phyloP scores from a whole-genome alignment of 192 early-diverging fungal genomes.

The Rhizophagus clarus region DNA sequence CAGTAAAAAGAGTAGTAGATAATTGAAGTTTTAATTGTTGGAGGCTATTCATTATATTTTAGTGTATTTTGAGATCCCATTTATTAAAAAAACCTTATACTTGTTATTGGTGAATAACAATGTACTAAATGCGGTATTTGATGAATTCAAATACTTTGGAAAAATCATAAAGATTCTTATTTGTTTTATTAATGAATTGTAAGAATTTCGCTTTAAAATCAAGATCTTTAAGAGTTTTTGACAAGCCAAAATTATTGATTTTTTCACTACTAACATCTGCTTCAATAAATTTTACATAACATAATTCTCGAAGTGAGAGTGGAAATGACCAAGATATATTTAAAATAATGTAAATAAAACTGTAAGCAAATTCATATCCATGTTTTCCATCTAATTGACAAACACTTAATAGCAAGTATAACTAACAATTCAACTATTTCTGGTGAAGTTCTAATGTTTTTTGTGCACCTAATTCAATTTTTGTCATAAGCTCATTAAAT shows the following conservation, averaged over 20 bases:
- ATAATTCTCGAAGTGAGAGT: background rate
- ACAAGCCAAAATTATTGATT: slow-evolving; percentile 9
- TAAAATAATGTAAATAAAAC: no score
- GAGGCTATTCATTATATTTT: background rate
- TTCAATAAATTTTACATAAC: background rate
- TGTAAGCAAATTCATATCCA: no score
- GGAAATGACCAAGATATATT: background rate
- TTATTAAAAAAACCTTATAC: slow-evolving; percentile 13
- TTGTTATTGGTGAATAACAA: slow-evolving; percentile 19
- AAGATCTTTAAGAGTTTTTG: background rate
- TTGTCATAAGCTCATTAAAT: no score
- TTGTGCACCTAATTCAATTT: no score
- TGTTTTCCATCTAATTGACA: no score
- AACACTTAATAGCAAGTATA: no score
- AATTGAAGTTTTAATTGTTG: slow-evolving; percentile 2
- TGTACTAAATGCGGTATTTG: slow-evolving; percentile 6
- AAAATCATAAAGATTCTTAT: background rate
- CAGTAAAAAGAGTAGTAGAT: background rate
- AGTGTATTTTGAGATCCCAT: slow-evolving; percentile 7
- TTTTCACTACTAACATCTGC: background rate
- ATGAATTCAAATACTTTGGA: background rate
- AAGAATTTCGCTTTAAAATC: background rate
- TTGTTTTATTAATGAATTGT: background rate
- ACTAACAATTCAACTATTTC: no score
- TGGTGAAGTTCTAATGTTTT: no score